Base-by-base conservation (phyloP, 2,329 filamentous ascomycete species). In the Exophiala mesophila region DNA sequence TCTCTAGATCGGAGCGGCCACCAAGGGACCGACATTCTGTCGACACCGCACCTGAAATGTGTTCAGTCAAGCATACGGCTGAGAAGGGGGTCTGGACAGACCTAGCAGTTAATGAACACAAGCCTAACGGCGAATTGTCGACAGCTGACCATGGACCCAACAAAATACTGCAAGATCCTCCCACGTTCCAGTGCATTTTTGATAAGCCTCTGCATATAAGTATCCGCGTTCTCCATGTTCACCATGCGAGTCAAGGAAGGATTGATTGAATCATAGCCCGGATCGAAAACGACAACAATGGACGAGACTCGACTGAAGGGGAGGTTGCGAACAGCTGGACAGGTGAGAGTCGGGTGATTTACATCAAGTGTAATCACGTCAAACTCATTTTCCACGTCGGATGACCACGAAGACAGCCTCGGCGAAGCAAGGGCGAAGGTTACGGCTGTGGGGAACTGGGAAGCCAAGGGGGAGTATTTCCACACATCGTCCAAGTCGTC, bases 71-170 rank as follows among this genome's bases (percentile, higher is more conserved):
- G n/a, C n/a, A n/a, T n/a, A n/a, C n/a, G n/a, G n/a, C n/a, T n/a
- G n/a, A n/a, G n/a, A n/a, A n/a, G n/a, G n/a, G n/a, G n/a, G n/a
- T n/a, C n/a, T n/a, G n/a, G n/a, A n/a, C 45, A 38, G 28, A 49
- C n/a, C 45, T 49, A 49, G 31, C 46, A 45, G 30, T 49, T 39
- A 23, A 30, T 39, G 30, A 49, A 45, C 19, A 36, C 39, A n/a
- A 49, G 26, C 23, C 41, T 21, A 28, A 45, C 13, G 21, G 33
- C 26, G 15, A 34, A 23, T 13, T 30, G 26, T 7, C 46, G 41
- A 10, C 34, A 21, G 21, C 39, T 41, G 35, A 49, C 39, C 7
- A 20, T 13, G 13, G 32, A 30, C 16, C 39, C 20, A n/a, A 49
- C 15, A 12, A 30, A 19, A 10, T 30, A 13, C 31, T 30, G 34